phyloP scores from a whole-genome alignment of 163 green algal genomes.

The Scenedesmus sp. region DNA sequence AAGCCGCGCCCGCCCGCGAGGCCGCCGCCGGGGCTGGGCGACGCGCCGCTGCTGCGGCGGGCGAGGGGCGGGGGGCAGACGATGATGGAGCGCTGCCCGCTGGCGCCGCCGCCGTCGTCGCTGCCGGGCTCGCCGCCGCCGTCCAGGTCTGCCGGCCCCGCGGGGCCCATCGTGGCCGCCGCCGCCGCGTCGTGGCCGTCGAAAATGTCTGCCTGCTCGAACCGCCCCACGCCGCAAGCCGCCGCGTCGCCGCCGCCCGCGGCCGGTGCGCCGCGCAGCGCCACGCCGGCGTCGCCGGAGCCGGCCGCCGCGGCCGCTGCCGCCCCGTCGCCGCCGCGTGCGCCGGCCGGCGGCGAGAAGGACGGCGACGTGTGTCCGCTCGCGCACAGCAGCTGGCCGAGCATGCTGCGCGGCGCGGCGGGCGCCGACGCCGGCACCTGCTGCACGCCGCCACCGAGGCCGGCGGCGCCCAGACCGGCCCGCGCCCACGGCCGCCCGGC shows the following conservation, averaged over 20 bases:
- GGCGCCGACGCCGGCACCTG: slow-evolving; percentile 22
- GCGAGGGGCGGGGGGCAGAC: too few species aligned
- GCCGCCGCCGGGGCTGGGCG: neutral
- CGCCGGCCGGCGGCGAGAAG: slow-evolving; percentile 27
- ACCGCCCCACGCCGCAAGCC: too few species aligned
- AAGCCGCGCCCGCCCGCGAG: too few species aligned
- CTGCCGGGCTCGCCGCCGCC: too few species aligned
- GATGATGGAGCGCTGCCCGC: too few species aligned
- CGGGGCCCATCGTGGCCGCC: too few species aligned
- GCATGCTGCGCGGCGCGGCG: slow-evolving; percentile 34
- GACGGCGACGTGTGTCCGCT: slow-evolving; percentile 22
- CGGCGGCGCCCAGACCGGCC: neutral
- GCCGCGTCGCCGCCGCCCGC: neutral
- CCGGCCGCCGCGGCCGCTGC: neutral
- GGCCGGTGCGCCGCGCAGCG: neutral
- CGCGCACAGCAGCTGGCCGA: slow-evolving; percentile 35
- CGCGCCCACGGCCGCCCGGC: neutral
- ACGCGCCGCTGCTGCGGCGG: slow-evolving; percentile 6
- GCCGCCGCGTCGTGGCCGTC: too few species aligned
- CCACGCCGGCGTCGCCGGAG: neutral
- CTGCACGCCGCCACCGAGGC: slow-evolving; percentile 24
- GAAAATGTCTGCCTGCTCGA: too few species aligned
- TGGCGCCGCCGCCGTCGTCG: too few species aligned
- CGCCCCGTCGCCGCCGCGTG: too few species aligned
- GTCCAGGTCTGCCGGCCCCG: too few species aligned